Base-by-base conservation (phyloP, 495 filamentous ascomycete species). In the Penicillium pulvis region DNA sequence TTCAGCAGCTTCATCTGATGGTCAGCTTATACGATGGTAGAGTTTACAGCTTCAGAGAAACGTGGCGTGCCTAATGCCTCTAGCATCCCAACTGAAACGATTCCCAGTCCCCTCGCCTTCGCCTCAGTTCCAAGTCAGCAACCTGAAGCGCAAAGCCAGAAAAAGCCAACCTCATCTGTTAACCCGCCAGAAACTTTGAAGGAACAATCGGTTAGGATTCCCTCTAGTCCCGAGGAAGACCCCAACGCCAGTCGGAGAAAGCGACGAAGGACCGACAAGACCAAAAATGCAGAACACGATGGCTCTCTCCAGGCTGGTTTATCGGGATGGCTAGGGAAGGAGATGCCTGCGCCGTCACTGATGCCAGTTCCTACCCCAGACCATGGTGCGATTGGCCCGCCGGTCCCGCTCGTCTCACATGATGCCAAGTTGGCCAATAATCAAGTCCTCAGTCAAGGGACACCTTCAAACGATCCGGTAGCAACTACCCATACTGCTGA, bases 231-330 rank as follows among this genome's bases (percentile, higher is more conserved):
- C 11, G 72, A 76, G 9, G 73, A 75, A 42, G 79, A 83, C 49
- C 72, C 71, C 0, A 82, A 83, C 55, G 57, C 68, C 14, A 48
- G 60, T 41, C 69, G 79, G 23, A 70, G 75, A 41, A 86, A 87
- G 63, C 73, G 84, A 17, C 73, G 76, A 42, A 85, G 80, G 60
- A 81, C 73, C 12, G 64, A 66, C 73, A 81, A 65, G 72, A 69
- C 47, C 36, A 66, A 57, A 45, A 44, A 53, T 2, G n/a, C 57
- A 0, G 60, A 59, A 20, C 41, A 53, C 10, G 59, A 58, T 0
- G 33, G 44, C 10, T 57, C 50, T 19, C 42, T 63, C 2, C 33
- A 45, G 24, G 42, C 56, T 41, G 59, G 59, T 5, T 28, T 70
- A 17, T 61, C 67, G 46, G 53, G 51, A 53, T 70, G 67, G 67